Base-by-base conservation (phyloP, 495 filamentous ascomycete species). In the Cladorrhinum samala region DNA sequence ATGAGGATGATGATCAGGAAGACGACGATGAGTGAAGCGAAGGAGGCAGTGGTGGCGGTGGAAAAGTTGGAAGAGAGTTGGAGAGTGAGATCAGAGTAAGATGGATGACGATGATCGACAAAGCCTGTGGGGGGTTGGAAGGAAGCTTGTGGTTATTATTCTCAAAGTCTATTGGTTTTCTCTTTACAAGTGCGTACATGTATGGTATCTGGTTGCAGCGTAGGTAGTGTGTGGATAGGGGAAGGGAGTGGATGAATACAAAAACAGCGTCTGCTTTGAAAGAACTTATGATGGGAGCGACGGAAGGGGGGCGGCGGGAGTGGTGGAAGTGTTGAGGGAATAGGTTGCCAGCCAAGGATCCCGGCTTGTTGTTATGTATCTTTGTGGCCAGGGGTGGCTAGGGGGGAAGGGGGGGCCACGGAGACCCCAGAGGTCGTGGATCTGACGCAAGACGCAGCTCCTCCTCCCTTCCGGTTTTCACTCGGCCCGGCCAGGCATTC, bases 1-100 rank as follows among this genome's bases (percentile, higher is more conserved):
- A 95, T 67, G 87, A 88, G 1, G 87, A 88, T 39, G 88, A 91
- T 33, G 86, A 89, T 5, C 86, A 86, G 23, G 85, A 86, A 39
- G 83, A 84, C 49, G 76, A 81, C 50, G 67, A 55, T 55, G 52
- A 49, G 43, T 41, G n/a, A n/a, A n/a, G n/a, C n/a, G n/a, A n/a
- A 25, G 50, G n/a, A 14, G 14, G 13, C 38, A 23, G 17, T 25
- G 46, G 13, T 17, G 16, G 36, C 2, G 37, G 48, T n/a, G 37
- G 19, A 21, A 16, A 18, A 27, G 21, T 53, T n/a, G n/a, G 56
- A 43, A 3, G 5, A 43, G 27, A 46, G 48, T 27, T 20, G 38
- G 45, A 18, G 41, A 16, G 17, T 17, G 18, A n/a, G 41, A 13
- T 52, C 1, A 47, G 39, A 2, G 39, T 18, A 17, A 25, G 46